These are phyloP conservation scores for Escallonia rubra DNA, from an alignment of 129 eudicot species.

Conservation along the genomic window DNA sequence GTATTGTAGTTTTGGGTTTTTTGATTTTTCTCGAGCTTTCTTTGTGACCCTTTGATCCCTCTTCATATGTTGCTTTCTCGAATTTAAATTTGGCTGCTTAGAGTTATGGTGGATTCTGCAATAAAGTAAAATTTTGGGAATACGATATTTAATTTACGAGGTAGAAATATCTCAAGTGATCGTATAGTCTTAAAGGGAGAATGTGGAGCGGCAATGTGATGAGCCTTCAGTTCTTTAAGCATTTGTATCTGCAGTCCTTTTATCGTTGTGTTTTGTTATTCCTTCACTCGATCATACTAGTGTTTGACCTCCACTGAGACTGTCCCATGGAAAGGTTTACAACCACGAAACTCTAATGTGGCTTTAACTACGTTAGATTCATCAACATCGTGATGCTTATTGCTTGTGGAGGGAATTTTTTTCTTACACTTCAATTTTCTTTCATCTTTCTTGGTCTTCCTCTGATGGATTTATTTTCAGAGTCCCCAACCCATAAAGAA, in stretches of 20 bases:
- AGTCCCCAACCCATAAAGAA: conserved; percentile 24
- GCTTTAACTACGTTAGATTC: conserved; percentile 1
- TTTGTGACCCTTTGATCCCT: not conserved
- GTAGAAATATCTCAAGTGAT: not conserved
- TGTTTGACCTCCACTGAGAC: not conserved
- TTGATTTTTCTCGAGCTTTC: too few species aligned
- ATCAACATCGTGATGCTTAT: not conserved
- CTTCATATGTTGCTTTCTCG: not conserved
- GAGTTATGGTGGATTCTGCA: too few species aligned
- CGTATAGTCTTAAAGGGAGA: not conserved
- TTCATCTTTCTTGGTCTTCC: not conserved
- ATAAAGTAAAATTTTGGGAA: too few species aligned
- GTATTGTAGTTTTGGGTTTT: too few species aligned
- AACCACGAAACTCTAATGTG: not conserved
- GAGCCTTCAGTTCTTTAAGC: not conserved
- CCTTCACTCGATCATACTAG: not conserved
- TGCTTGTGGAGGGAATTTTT: not conserved
- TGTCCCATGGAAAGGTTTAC: not conserved
- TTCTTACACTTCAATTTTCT: not conserved
- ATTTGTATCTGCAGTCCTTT: too few species aligned
- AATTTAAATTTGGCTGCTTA: not conserved
- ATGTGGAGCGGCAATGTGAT: too few species aligned
- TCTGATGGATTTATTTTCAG: conserved; percentile 25
- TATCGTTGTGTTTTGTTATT: too few species aligned
- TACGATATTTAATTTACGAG: too few species aligned